Evolutionary conservation across 1,284 basidiomycete species (phyloP), one percentile per base, ranked within the genome.

Genomic region (Flammula alnicola): DNA sequence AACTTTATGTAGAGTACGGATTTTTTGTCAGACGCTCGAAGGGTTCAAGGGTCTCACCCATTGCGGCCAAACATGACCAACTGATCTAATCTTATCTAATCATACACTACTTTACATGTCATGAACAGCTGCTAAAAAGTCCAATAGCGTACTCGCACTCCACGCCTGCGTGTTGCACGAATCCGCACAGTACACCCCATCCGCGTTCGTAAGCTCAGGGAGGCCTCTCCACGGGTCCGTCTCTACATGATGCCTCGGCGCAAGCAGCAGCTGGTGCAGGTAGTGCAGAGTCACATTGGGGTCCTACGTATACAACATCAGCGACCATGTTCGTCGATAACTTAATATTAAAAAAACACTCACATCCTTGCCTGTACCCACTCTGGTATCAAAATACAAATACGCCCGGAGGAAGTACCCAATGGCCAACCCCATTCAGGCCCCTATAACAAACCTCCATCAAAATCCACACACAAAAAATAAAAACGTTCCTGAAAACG

Each of bases 341-440:
- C 16, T 30, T 22, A 33, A 42, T 11, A 17, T n/a, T n/a, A 33
- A 8, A 17, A 39, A 6, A 22, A 20, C 12, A 75, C 86, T 58
- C 51, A 92, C 91, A 65, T 82, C 65, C 63, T 83, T 82, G 22
- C 88, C 88, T 8, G 64, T 69, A 1, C 84, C 86, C 14, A 73
- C 76, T 16, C 68, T 69, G 3, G 73, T 81, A 63, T 96, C 91
- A 66, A 97, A 97, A 63, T 90, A 71, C 42, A 97, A 79, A 70
- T 93, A 96, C 0, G 96, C 95, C 43, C 92, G 86, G 57, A 99
- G 73, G 80, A 97, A 98, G 76, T 94, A 98, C 96, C 96, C 42
- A 93, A 74, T 8, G 94, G 93, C 91, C 93, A 95, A 10, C 87
- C 90, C 94, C 93, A 97, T 68, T 95, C 92, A 4, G 89, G 89